Conservation (phyloP, 306 rosid genomes). For the Lathyrus tuberosus region DNA sequence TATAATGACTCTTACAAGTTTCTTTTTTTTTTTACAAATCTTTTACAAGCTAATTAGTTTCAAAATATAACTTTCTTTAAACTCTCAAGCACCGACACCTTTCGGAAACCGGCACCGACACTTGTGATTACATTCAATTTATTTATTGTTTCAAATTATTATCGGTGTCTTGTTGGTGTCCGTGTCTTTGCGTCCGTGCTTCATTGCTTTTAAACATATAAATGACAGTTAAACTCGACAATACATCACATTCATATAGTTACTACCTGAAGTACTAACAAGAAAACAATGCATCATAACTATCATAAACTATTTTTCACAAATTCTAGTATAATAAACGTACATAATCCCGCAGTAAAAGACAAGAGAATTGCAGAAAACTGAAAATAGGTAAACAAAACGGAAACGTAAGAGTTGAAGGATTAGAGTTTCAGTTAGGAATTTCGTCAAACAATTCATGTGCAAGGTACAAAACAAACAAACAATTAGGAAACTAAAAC, state of each 20-base stretch:
- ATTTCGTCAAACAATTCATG: constrained; percentile 5
- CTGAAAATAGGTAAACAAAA: neutral
- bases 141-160: no score
- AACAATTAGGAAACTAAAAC: constrained; percentile 28
- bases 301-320: neutral
- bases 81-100: neutral
- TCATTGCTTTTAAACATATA: no score
- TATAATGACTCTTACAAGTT: neutral
- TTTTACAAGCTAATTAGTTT: neutral
- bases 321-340: constrained; percentile 6
- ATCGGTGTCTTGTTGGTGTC: no score
- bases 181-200: no score
- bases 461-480: neutral
- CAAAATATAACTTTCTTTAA: neutral
- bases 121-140: no score
- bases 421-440: neutral
- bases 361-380: neutral
- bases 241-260: neutral
- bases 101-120: no score
- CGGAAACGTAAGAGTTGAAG: constrained; percentile 3
- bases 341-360: neutral
- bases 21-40: no score
- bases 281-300: neutral
- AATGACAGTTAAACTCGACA: neutral
- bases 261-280: constrained; percentile 1